Evolutionary conservation across 148 eudicot species (phyloP).

Genomic region (Simmondsia chinensis): DNA sequence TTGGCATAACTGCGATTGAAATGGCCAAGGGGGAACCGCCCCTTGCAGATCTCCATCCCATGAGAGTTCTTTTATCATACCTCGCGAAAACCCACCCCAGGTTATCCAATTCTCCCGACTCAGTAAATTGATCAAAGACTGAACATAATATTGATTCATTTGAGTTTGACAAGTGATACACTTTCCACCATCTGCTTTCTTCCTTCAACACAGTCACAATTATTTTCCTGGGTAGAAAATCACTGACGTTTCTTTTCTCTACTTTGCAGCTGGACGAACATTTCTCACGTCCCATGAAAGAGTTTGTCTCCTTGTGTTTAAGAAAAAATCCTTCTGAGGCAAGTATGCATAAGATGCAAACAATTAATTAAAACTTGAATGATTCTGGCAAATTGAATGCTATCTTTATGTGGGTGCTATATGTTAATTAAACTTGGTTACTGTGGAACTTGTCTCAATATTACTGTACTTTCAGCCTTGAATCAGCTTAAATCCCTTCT

Average conservation of each 20-base stretch:
- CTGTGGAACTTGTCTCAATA: too few relatives aligned
- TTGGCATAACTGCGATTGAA: slow-evolving; percentile 93
- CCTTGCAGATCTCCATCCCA: slow-evolving; percentile 91
- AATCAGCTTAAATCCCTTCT: too few relatives aligned
- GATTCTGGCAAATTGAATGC: background rate
- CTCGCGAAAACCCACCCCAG: slow-evolving; percentile 99
- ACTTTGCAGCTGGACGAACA: slow-evolving; percentile 84
- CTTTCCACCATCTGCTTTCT: too few relatives aligned
- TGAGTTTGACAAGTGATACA: too few relatives aligned
- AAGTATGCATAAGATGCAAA: slow-evolving; percentile 13
- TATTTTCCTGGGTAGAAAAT: slow-evolving; percentile 1
- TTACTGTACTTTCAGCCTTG: too few relatives aligned
- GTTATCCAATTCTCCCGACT: slow-evolving; percentile 20
- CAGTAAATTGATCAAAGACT: too few relatives aligned
- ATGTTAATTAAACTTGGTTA: too few relatives aligned
- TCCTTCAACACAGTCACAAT: too few relatives aligned
- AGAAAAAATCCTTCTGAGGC: slow-evolving; percentile 87
- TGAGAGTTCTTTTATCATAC: slow-evolving; percentile 99
- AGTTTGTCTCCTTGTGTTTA: slow-evolving; percentile 76
- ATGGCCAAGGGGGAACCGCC: slow-evolving; percentile 99
- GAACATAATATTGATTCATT: too few relatives aligned
- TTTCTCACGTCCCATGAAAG: slow-evolving; percentile 91
- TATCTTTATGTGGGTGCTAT: background rate
- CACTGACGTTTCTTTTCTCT: slow-evolving; percentile 13
- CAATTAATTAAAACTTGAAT: slow-evolving; percentile 1